phyloP scores from a whole-genome alignment of 202 grass and related monocot genomes.

The Setaria italica region DNA sequence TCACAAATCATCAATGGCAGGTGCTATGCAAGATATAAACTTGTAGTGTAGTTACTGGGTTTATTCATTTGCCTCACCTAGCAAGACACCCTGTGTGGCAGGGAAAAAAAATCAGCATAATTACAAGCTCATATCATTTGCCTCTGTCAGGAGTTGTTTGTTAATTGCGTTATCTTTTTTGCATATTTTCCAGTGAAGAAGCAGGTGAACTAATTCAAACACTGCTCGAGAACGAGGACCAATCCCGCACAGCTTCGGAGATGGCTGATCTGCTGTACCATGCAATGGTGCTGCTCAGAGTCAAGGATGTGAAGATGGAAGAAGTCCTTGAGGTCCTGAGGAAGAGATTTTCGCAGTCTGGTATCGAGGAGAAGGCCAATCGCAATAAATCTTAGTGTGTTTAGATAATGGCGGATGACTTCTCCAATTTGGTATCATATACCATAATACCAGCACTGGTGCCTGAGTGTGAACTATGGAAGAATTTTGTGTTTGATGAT shows the following conservation, averaged over 20 bases:
- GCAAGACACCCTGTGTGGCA: neutral
- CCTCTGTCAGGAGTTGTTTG: constrained; percentile 4
- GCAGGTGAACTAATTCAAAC: constrained; percentile 78
- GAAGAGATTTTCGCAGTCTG: constrained; percentile 81
- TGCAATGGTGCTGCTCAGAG: constrained; percentile 77
- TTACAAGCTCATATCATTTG: neutral
- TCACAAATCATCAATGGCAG: neutral
- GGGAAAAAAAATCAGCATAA: neutral
- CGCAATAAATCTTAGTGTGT: constrained; percentile 58
- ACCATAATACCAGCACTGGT: neutral
- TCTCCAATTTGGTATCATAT: neutral
- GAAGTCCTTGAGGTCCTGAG: constrained; percentile 76
- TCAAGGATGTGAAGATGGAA: constrained; percentile 83
- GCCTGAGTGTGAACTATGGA: neutral
- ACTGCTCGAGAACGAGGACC: constrained; percentile 75
- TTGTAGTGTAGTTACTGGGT: neutral
- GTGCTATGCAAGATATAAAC: neutral
- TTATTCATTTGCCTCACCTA: neutral
- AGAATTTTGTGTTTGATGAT: constrained; percentile 6
- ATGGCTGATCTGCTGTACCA: constrained; percentile 96
- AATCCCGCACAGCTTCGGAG: constrained; percentile 61
- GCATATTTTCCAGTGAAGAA: constrained; percentile 66
- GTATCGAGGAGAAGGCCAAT: constrained; percentile 79
- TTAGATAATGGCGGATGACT: neutral
- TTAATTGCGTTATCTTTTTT: constrained; percentile 1